Evolutionary conservation across 306 rosid species (phyloP), one percentile per base, ranked within the genome.

Genomic region (Rosa lucieae): DNA sequence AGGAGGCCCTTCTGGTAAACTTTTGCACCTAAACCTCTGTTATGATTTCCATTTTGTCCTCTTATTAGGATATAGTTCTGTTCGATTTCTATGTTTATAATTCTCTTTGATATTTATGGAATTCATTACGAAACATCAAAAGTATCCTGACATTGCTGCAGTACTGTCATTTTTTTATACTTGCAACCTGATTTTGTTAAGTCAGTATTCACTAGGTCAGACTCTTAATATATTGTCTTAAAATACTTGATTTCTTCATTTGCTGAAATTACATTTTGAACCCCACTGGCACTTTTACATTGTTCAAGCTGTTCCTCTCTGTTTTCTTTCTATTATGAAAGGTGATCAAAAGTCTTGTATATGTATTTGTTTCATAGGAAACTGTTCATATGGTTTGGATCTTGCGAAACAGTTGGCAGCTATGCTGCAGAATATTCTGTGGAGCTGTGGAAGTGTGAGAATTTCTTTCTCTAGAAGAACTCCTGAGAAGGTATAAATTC

Each of bases 401-500:
- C 95, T 91, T 83, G 91, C 83, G 20, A 87, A 83, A 53, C 87
- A 88, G 80, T 87, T 95, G 46, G 94, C 83, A 53, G 59, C 81
- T 67, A 93, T 84, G 90, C 88, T 91, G 84, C 92, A 86, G 79
- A 90, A 85, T 83, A 92, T 93, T 77, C 87, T 95, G 53, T 89
- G 97, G 95, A 91, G 98, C 86, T 89, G 98, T 55, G 98, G 97
- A 77, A 86, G 86, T 80, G 82, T 94, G 84, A 85, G 91, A 85
- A 86, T 92, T 78, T 94, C 97, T 59, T 90, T 91, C 86, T 94
- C 98, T 20, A 83, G 97, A 81, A 86, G 97, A 88, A 90, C 98
- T 73, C 95, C 97, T 48, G 86, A 82, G 84, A 89, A 88, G 98
- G 98, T 90, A 81, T 13, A n/a, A 76, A 74, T 56, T 63, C 58